Percentiles rank a stretch among this genome's conserved stretches.
Evolutionary conservation across 805 yeast species (phyloP).

Genomic region (Candida easanensis): DNA sequence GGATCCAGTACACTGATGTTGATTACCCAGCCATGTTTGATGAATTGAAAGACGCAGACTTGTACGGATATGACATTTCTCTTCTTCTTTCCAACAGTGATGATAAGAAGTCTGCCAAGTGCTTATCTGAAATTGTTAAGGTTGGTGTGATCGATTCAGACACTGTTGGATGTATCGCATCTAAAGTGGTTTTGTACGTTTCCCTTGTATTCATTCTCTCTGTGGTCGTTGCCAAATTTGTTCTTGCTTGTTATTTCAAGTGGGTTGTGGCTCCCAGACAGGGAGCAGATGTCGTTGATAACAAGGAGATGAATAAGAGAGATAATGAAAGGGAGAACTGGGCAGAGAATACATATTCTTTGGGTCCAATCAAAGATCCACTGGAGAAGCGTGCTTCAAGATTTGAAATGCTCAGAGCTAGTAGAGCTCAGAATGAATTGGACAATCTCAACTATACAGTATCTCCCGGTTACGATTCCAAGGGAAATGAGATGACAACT

Average conservation of each 20-base stretch:
- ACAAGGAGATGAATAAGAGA: slow-evolving; percentile 59
- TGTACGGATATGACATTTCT: slow-evolving; percentile 82
- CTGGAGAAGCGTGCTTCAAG: slow-evolving; percentile 35
- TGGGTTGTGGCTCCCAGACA: slow-evolving; percentile 79
- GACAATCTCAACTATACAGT: slow-evolving; percentile 16
- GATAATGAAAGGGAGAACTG: slow-evolving; percentile 76
- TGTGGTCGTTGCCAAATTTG: slow-evolving; percentile 72
- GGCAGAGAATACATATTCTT: slow-evolving; percentile 62
- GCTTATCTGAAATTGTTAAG: slow-evolving; percentile 80
- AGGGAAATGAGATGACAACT: slow-evolving; percentile 40
- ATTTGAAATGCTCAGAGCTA: slow-evolving; percentile 35
- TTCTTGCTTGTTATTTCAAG: slow-evolving; percentile 84
- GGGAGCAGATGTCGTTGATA: slow-evolving; percentile 68
- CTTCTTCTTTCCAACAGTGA: slow-evolving; percentile 61
- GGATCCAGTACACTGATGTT: slow-evolving; percentile 70
- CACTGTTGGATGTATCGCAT: slow-evolving; percentile 92
- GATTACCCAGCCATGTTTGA: slow-evolving; percentile 73
- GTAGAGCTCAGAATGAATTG: slow-evolving; percentile 29
- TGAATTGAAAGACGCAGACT: slow-evolving; percentile 49
- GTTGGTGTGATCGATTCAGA: slow-evolving; percentile 89
- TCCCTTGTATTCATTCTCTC: slow-evolving; percentile 84
- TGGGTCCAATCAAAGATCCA: slow-evolving; percentile 44
- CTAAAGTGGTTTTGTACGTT: slow-evolving; percentile 74
- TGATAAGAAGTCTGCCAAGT: slow-evolving; percentile 71
- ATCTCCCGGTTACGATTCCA: slow-evolving; percentile 15